Conservation (phyloP, 495 filamentous ascomycete species). For the Aspergillus ostianus region DNA sequence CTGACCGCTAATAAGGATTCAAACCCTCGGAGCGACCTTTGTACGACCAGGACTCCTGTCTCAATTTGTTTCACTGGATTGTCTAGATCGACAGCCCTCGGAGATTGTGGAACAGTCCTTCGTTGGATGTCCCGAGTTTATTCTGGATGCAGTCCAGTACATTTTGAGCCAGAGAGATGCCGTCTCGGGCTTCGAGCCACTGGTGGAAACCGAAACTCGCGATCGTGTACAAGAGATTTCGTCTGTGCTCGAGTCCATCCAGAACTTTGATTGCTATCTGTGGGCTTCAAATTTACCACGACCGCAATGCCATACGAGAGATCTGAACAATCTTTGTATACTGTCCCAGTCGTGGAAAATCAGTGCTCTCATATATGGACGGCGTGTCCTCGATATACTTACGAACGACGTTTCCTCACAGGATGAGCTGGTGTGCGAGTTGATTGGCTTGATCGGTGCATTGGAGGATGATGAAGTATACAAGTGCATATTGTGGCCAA, state of each 20-base stretch:
- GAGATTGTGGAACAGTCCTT: constrained; percentile 39
- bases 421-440: constrained; percentile 40
- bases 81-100: constrained; percentile 14
- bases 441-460: constrained; percentile 40
- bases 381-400: constrained; percentile 32
- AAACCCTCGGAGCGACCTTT: constrained; percentile 44
- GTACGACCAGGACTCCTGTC: constrained; percentile 40
- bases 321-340: constrained; percentile 21
- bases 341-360: constrained; percentile 32
- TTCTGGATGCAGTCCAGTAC: constrained; percentile 33
- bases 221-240: constrained; percentile 16
- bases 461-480: constrained; percentile 48
- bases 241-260: constrained; percentile 22
- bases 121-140: constrained; percentile 41
- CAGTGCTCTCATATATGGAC: constrained; percentile 32
- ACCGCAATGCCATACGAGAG: constrained; percentile 24
- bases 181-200: constrained; percentile 17
- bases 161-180: constrained; percentile 34
- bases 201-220: constrained; percentile 1
- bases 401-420: constrained; percentile 13
- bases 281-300: constrained; percentile 35
- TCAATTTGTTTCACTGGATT: constrained; percentile 17
- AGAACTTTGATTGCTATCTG: constrained; percentile 32
- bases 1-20: constrained; percentile 30
- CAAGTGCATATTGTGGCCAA: constrained; percentile 59